Evolutionary conservation across 805 yeast genomes (phyloP).

Genomic region (Torulaspora delbrueckii): DNA sequence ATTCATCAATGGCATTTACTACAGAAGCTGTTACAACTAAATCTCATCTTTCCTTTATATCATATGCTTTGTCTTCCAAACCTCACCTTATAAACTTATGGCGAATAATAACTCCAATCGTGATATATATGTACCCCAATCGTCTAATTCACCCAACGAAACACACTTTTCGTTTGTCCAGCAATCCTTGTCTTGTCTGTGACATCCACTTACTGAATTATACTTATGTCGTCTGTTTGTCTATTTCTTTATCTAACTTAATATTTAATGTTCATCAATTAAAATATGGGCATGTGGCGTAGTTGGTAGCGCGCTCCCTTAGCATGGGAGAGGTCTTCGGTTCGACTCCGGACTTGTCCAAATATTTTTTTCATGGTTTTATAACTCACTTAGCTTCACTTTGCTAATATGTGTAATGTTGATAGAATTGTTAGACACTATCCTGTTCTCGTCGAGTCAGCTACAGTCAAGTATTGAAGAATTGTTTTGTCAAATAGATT

Average conservation of each 20-base stretch:
- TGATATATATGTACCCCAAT: no score
- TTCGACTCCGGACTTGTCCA: conserved; percentile 78
- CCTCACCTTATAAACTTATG: no score
- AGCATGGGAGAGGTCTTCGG: conserved; percentile 79
- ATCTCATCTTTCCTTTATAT: background rate
- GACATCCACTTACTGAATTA: no score
- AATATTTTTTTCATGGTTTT: conserved; percentile 15
- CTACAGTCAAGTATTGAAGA: background rate
- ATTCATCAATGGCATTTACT: no score
- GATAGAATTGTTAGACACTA: background rate
- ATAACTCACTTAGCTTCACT: background rate
- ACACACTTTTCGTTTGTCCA: no score
- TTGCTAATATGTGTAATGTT: background rate
- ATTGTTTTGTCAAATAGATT: background rate
- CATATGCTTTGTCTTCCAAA: background rate
- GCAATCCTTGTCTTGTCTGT: no score
- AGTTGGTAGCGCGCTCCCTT: conserved; percentile 81
- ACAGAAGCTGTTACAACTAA: background rate
- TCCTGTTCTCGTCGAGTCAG: background rate
- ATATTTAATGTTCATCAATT: no score
- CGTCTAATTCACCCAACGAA: no score
- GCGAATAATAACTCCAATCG: no score
- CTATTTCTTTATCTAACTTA: no score
- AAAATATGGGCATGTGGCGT: conserved; percentile 71
- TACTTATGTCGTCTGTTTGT: no score